phyloP scores from a whole-genome alignment of 179 eudicot genomes.

The Corrigiola litoralis region DNA sequence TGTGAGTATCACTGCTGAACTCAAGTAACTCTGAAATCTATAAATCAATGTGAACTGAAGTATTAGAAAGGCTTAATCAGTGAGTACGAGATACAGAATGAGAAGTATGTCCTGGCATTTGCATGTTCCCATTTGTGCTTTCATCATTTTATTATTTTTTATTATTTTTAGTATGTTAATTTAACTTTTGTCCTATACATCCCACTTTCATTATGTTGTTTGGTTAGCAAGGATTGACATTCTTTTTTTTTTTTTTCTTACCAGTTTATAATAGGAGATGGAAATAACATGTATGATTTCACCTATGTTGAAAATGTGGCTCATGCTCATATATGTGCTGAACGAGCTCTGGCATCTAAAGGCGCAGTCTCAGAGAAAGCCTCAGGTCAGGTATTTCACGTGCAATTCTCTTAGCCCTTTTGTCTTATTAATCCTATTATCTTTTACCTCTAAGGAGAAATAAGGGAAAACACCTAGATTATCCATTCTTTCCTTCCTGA shows the following conservation, averaged over 20 bases:
- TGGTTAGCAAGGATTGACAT: background rate
- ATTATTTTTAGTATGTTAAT: no score
- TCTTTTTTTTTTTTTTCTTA: background rate
- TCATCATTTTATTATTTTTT: background rate
- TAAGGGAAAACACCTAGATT: background rate
- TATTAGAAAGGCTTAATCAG: no score
- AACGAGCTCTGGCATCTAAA: conserved; percentile 88
- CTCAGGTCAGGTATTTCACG: conserved; percentile 72
- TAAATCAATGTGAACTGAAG: no score
- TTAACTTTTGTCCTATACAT: no score
- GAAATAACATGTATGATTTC: conserved; percentile 91
- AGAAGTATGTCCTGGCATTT: no score
- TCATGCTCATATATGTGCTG: conserved; percentile 99
- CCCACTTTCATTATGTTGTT: background rate
- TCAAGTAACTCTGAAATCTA: background rate
- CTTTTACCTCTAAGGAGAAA: no score
- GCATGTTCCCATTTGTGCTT: background rate
- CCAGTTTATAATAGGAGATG: conserved; percentile 93
- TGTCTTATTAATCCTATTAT: background rate
- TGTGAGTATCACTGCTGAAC: background rate
- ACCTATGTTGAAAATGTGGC: conserved; percentile 97
- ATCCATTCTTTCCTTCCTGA: background rate
- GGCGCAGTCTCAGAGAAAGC: conserved; percentile 73
- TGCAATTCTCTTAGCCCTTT: background rate
- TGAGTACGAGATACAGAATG: no score